Evolutionary conservation across 768 basidiomycete genomes (phyloP), one percentile per base, ranked within the genome.

Genomic region (Pleurotus salmoneostramineus): DNA sequence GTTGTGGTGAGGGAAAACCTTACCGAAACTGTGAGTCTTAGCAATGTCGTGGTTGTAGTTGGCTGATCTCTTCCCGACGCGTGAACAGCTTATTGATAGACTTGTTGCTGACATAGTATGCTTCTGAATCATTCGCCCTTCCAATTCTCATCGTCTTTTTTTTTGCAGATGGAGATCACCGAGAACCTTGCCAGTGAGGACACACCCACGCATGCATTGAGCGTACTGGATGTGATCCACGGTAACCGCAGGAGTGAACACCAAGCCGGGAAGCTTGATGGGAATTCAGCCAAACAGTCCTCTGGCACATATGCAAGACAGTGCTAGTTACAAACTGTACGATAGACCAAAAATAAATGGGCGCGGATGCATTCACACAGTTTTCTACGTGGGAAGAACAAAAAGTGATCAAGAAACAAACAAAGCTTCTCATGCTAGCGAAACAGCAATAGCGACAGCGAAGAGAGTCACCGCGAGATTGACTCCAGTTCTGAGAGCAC

Each of bases 41-140:
- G 12, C 1, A 27, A 1, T 27, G 21, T 27, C 3, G 21, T 27
- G 21, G 3, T 27, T 27, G 21, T 27, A 27, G 2, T 27, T 27
- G 21, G 21, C 21, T 27, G 21, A 27, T 27, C 21, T 27, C 21
- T 27, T 27, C 21, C 21, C 21, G 21, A 27, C 21, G 21, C 21
- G 21, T 27, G 1, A 1, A 27, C 74, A 87, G 81, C 75, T 88
- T 52, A 61, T 87, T 45, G 85, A 88, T 61, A 78, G 83, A 56
- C 78, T 94, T 21, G 71, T 93, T 17, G 71, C 71, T 2, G 91
- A 94, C 59, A 74, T 93, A 47, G 86, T 89, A 63, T 70, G 85
- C 73, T 27, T 5, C 47, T 55, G 48, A 47, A 11, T 35, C 50
- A 5, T 34, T 14, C 43, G 10, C 1, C 17, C 36, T 32, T 21